These are phyloP conservation scores for Nicotiana noctiflora DNA, from an alignment of 257 asterid species.

Conservation along the genomic window DNA sequence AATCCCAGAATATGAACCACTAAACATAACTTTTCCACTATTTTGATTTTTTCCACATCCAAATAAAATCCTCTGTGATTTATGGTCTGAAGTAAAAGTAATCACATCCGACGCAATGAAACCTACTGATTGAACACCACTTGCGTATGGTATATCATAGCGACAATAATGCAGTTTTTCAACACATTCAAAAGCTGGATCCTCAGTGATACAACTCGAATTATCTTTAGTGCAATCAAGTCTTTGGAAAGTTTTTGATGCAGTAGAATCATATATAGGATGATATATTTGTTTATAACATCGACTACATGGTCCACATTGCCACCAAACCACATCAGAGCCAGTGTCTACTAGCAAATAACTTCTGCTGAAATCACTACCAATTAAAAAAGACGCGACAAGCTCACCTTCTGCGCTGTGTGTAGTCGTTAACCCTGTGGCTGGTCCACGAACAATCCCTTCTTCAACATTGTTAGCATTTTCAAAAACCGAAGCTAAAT, in stretches of 20 bases:
- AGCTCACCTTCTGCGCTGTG: neutral
- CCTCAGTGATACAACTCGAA: neutral
- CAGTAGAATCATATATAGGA: neutral
- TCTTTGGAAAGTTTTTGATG: neutral
- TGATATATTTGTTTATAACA: neutral
- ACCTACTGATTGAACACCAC: neutral
- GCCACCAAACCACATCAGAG: neutral
- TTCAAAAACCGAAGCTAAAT: neutral
- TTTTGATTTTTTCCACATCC: neutral
- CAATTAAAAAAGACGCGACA: neutral
- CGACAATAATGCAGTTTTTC: too few species aligned
- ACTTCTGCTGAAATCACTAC: neutral
- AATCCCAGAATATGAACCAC: neutral
- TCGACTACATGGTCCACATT: neutral
- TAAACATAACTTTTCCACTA: neutral
- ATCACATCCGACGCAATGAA: neutral
- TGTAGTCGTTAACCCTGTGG: neutral
- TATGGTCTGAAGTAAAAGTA: neutral
- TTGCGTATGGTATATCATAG: neutral
- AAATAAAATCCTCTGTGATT: neutral
- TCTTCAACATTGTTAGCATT: neutral
- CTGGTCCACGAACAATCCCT: neutral
- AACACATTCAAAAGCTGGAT: too few species aligned
- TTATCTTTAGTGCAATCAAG: neutral
- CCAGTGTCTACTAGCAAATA: neutral